Evolutionary conservation across 148 eudicot genomes (phyloP).

Genomic region (Cornus kousa): DNA sequence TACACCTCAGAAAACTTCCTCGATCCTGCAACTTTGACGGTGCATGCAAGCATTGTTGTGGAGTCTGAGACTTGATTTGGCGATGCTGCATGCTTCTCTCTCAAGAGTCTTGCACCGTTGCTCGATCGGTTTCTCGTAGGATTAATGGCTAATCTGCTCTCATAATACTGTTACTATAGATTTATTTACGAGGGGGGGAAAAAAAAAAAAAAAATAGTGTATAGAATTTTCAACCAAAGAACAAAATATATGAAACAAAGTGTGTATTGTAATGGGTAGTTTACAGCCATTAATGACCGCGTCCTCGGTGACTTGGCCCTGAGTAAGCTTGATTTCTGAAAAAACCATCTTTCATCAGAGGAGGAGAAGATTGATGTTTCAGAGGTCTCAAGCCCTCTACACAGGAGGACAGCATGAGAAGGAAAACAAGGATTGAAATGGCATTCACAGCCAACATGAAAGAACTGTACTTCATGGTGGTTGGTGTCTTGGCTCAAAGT

Average conservation of each 20-base stretch:
- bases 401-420: not conserved
- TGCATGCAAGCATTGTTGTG: too few species aligned
- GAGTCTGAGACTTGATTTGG: too few species aligned
- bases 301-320: not conserved
- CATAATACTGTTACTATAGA: too few species aligned
- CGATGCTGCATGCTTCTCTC: not conserved
- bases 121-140: not conserved
- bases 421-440: not conserved
- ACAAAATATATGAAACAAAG: not conserved
- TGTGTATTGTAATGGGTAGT: too few species aligned
- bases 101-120: not conserved
- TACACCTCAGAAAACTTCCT: too few species aligned
- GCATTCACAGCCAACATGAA: not conserved
- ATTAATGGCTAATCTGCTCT: too few species aligned
- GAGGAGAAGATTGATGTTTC: not conserved
- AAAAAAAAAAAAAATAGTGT: too few species aligned
- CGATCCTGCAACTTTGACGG: too few species aligned
- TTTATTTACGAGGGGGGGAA: too few species aligned
- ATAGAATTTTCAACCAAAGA: not conserved
- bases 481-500: not conserved
- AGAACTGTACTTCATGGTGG: constrained; percentile 6
- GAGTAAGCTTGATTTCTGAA: not conserved
- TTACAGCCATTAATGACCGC: not conserved
- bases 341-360: not conserved
- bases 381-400: constrained; percentile 15